A percentile compares a stretch with the other conserved stretches of the same genome.
Evolutionary conservation across 2,329 filamentous ascomycete species (phyloP).

Genomic region (Clonostachys chloroleuca): DNA sequence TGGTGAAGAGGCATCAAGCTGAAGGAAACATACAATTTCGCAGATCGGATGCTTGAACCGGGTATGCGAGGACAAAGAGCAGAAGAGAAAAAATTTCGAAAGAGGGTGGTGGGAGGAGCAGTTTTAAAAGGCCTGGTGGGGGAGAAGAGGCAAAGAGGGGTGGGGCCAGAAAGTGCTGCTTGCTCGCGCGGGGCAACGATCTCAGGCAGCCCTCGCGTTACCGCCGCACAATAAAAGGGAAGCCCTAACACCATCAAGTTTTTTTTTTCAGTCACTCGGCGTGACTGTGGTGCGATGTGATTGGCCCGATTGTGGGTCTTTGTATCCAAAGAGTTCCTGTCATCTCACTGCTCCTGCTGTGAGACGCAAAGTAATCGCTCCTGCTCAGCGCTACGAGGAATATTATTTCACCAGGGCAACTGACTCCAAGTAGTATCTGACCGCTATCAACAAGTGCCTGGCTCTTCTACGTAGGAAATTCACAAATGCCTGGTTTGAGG

Average conservation of each 20-base stretch:
- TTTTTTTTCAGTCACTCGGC: constrained; percentile 9
- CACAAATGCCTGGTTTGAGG: too few species aligned
- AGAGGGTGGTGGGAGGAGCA: constrained; percentile 25
- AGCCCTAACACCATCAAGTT: constrained; percentile 27
- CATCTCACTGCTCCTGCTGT: too few species aligned
- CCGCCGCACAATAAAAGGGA: constrained; percentile 9
- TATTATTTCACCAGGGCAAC: too few species aligned
- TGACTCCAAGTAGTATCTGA: too few species aligned
- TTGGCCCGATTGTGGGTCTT: too few species aligned
- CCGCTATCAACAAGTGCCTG: too few species aligned
- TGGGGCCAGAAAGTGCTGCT: constrained; percentile 14
- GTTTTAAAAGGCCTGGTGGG: constrained; percentile 26
- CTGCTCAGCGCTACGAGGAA: too few species aligned
- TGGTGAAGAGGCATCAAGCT: not conserved
- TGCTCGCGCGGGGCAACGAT: constrained; percentile 25
- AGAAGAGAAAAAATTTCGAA: constrained; percentile 28
- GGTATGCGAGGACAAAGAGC: constrained; percentile 37
- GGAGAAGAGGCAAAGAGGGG: constrained; percentile 13
- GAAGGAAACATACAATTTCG: constrained; percentile 26
- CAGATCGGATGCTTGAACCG: constrained; percentile 38
- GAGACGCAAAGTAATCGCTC: too few species aligned
- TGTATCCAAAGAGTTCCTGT: too few species aligned
- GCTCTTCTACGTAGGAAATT: too few species aligned
- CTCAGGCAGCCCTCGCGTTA: not conserved
- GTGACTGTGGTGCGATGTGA: too few species aligned